Conservation (phyloP, 306 rosid species). For the Argentina anserina region DNA sequence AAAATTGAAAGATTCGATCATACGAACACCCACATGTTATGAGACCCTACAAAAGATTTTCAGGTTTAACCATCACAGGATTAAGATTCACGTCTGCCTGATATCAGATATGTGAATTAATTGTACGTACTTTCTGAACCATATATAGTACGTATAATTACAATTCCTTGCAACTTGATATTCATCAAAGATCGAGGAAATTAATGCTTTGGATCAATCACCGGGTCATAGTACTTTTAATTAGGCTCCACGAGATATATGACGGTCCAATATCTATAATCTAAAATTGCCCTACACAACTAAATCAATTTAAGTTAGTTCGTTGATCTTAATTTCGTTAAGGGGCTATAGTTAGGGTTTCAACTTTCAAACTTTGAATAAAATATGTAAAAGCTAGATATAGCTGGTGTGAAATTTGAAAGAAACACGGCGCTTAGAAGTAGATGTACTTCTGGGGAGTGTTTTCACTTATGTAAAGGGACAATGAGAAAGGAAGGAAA, state of each 20-base stretch:
- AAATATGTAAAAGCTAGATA: not conserved
- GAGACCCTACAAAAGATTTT: conserved; percentile 23
- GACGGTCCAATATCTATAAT: not conserved
- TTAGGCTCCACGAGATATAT: not conserved
- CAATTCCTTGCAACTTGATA: not conserved
- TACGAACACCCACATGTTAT: conserved; percentile 18
- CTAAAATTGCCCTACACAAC: not conserved
- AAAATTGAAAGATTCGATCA: not conserved
- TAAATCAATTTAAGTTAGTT: not conserved
- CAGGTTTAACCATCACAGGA: conserved; percentile 7
- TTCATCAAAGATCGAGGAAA: not conserved
- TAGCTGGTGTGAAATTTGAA: not conserved
- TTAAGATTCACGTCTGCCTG: conserved; percentile 2
- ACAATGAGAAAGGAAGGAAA: conserved; percentile 4
- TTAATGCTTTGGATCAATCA: not conserved
- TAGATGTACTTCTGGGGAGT: not conserved
- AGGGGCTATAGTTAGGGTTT: not conserved
- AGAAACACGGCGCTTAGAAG: conserved; percentile 5
- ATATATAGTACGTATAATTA: not conserved
- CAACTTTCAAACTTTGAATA: not conserved
- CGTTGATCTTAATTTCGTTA: not conserved
- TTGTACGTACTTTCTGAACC: not conserved
- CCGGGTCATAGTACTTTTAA: not conserved
- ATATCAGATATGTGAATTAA: not conserved
- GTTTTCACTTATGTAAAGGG: not conserved